Evolutionary conservation across 1,284 basidiomycete genomes (phyloP), one percentile per base, ranked within the genome.

Genomic region (Ganoderma lucidum): DNA sequence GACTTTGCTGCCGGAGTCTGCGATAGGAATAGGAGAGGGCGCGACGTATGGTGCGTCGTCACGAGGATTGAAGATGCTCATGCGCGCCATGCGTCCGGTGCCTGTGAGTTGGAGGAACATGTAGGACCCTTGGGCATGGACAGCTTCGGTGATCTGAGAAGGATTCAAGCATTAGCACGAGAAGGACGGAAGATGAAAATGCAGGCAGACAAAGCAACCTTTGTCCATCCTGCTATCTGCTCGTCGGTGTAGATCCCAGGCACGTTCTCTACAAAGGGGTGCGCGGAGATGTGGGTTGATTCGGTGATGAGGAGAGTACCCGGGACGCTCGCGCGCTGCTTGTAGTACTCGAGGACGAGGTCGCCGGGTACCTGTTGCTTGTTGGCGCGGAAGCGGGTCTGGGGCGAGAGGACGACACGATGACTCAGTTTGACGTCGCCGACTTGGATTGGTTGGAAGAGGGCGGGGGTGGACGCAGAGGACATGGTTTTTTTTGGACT

Each of bases 251-350:
- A 87, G 51, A 87, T 83, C 6, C 82, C 82, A 0, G 85, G 86
- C 0, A 80, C 79, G 64, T 83, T 69, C 1, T 70, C 42, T 39
- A 83, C 82, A 5, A 81, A 83, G 17, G 55, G 30, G 0, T 83
- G 84, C 61, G 81, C 76, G 2, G 79, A 70, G 63, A 88, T 83
- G 71, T 84, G 77, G 0, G 84, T 84, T 0, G 78, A 85, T 75
- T 89, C 87, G 6, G 84, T 80, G 65, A 89, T 85, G 37, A 88
- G 74, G 5, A 89, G 75, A 0, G 85, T 84, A 0, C 87, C 87
- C 0, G 83, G 81, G 0, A 73, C 74, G 35, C 75, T 78, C 1
- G 81, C 84, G 10, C 87, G 80, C 71, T 88, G 87, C 0, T 75
- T 67, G 75, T 88, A 89, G 75, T 88, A 87, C 48, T 83, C 80